phyloP scores from a whole-genome alignment of 805 yeast genomes.

The Jamesozyma piceae region DNA sequence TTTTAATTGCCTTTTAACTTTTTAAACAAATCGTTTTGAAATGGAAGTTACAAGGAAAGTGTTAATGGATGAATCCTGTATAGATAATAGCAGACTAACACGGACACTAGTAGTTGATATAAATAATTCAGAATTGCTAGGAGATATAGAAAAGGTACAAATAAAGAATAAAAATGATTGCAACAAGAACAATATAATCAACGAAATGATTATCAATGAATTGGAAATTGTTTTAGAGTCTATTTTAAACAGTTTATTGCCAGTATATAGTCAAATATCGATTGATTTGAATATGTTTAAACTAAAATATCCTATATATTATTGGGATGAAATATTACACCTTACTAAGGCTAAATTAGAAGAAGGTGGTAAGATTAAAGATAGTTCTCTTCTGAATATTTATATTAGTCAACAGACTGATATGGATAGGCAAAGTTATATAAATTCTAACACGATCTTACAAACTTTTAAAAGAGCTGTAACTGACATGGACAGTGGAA shows the following conservation, averaged over 20 bases:
- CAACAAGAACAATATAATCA: neutral
- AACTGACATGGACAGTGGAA: neutral
- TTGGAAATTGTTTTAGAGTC: neutral
- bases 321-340: slow-evolving; percentile 7
- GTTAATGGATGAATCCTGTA: too few relatives aligned
- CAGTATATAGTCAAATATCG: neutral
- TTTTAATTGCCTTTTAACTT: too few relatives aligned
- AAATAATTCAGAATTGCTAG: slow-evolving; percentile 1
- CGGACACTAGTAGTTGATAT: slow-evolving; percentile 4
- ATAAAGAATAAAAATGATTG: neutral
- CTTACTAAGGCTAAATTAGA: neutral
- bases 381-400: neutral
- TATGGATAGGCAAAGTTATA: slow-evolving; percentile 7
- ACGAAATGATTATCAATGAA: neutral
- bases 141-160: neutral
- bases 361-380: neutral
- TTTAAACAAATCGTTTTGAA: too few relatives aligned
- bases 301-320: slow-evolving; percentile 3
- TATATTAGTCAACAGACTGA: slow-evolving; percentile 6
- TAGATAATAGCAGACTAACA: neutral
- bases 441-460: slow-evolving; percentile 1
- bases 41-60: slow-evolving; percentile 7
- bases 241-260: neutral
- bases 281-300: slow-evolving; percentile 6
- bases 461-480: neutral